Percentiles rank a stretch among this genome's conserved stretches.
Evolutionary conservation across 2,329 filamentous ascomycete genomes (phyloP).

Genomic region (Cladophialophora immunda): DNA sequence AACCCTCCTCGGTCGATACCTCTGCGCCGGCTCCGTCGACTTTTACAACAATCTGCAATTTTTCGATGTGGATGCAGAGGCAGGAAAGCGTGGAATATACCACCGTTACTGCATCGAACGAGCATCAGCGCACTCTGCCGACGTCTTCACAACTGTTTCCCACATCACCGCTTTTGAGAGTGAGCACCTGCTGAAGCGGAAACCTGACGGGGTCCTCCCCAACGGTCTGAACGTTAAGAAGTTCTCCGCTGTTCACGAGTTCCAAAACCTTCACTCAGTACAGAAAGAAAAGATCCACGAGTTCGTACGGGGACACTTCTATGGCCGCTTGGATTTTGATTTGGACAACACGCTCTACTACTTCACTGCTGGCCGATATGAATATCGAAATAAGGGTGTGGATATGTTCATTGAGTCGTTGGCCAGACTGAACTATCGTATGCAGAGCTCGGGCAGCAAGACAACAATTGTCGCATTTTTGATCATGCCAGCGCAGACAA

Average conservation of each 20-base stretch:
- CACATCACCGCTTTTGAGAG: slow-evolving; percentile 99
- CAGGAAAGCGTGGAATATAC: slow-evolving; percentile 97
- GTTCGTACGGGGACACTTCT: slow-evolving; percentile 97
- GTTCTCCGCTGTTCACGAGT: slow-evolving; percentile 97
- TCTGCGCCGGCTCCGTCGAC: slow-evolving; percentile 96
- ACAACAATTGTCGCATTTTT: slow-evolving; percentile 96
- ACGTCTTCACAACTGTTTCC: slow-evolving; percentile 98
- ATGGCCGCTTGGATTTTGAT: slow-evolving; percentile 97
- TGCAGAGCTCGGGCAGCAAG: slow-evolving; percentile 85
- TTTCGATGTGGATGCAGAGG: slow-evolving; percentile 96
- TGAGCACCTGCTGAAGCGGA: slow-evolving; percentile 95
- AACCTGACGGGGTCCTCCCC: slow-evolving; percentile 93
- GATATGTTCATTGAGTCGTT: slow-evolving; percentile 99
- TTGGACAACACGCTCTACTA: slow-evolving; percentile 96
- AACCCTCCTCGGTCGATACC: slow-evolving; percentile 91
- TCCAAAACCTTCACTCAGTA: slow-evolving; percentile 96
- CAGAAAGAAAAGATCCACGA: slow-evolving; percentile 98
- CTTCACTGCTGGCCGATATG: slow-evolving; percentile 96
- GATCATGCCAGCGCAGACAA: slow-evolving; percentile 97
- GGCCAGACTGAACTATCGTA: slow-evolving; percentile 89
- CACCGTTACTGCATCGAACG: slow-evolving; percentile 98
- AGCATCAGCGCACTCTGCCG: slow-evolving; percentile 86
- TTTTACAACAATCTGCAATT: slow-evolving; percentile 99
- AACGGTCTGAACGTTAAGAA: slow-evolving; percentile 99
- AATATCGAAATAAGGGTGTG: slow-evolving; percentile 97